Base-by-base conservation (phyloP, 2,329 filamentous ascomycete species). In the Cercospora sp. region DNA sequence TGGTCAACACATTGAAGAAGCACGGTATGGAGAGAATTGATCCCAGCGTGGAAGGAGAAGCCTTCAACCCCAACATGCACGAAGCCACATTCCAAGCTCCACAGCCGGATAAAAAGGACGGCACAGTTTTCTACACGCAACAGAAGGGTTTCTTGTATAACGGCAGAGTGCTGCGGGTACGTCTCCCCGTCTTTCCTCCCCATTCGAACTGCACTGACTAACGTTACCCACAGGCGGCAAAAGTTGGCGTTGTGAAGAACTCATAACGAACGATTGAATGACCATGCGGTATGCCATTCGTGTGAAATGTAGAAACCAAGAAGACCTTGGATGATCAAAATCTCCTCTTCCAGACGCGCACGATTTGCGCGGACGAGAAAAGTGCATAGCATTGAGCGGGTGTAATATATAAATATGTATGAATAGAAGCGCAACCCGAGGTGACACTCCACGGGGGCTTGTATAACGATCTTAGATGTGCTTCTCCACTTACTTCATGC, bases 241-340 rank as follows among this genome's bases (percentile, higher is more conserved):
- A 98, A 87, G 94, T 98, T 72, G 94, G 94, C 78, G 93, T 97
- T 67, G 94, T 97, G 73, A 97, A 95, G 87, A 97, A 95, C 83
- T 79, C 82, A 55, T 84, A 45, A 58, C 53, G 45, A 51, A 51
- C 13, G 53, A 58, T 30, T 33, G 30, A 57, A 58, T 64, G 45
- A 51, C 45, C 5, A 20, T 20, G 45, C 18, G 45, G 18, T 23
- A 26, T 16, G 45, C 45, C 18, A 51, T 58, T 18, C 53, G 30
- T 58, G 53, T 58, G n/a, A 53, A 26, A 31, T 58, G 53, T 58
- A 31, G 12, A 5, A 31, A 26, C 16, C n/a, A 30, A 58, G 26
- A 26, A n/a, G 45, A 23, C 45, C 20, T 51, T 23, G 45, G 53
- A 58, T 3, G 23, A 57, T n/a, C 23, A 36, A 40, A 57, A 31